phyloP scores from a whole-genome alignment of 2,329 filamentous ascomycete genomes.

The Nothophaeocryptopus gaeumannii region DNA sequence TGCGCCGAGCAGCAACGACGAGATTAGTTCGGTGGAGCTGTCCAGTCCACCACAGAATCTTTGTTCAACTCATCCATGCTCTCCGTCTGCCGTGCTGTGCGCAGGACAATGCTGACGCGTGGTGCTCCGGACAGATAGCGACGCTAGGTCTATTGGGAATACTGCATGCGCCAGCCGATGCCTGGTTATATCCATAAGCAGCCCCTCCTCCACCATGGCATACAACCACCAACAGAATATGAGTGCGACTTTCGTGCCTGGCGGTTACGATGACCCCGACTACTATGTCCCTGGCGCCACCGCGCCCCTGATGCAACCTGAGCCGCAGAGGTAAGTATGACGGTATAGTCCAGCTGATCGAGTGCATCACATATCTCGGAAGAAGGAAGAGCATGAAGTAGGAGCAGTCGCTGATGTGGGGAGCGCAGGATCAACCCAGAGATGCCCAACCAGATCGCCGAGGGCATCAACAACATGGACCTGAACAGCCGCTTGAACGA shows the following conservation, averaged over 20 bases:
- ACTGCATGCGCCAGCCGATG: too few species aligned
- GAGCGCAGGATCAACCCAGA: constrained; percentile 53
- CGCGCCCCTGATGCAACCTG: constrained; percentile 66
- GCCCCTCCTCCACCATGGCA: constrained; percentile 15
- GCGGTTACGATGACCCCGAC: constrained; percentile 61
- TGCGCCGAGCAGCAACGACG: too few species aligned
- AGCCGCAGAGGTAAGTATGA: constrained; percentile 62
- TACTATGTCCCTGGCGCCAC: constrained; percentile 58
- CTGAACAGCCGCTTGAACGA: constrained; percentile 43
- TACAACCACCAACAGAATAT: constrained; percentile 30
- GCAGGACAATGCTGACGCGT: too few species aligned
- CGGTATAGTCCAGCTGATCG: not conserved
- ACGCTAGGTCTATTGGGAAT: too few species aligned
- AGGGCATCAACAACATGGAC: constrained; percentile 87
- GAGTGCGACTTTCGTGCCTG: constrained; percentile 66
- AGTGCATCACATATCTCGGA: too few species aligned
- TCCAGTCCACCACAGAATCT: too few species aligned
- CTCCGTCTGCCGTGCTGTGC: too few species aligned
- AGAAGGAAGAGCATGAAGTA: too few species aligned
- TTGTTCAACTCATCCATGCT: too few species aligned
- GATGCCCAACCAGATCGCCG: constrained; percentile 94
- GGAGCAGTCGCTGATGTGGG: constrained; percentile 1
- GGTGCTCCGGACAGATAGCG: too few species aligned
- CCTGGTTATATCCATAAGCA: too few species aligned
- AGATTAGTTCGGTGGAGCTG: too few species aligned